Evolutionary conservation across 768 basidiomycete genomes (phyloP).

Genomic region (Leccinum boreale): DNA sequence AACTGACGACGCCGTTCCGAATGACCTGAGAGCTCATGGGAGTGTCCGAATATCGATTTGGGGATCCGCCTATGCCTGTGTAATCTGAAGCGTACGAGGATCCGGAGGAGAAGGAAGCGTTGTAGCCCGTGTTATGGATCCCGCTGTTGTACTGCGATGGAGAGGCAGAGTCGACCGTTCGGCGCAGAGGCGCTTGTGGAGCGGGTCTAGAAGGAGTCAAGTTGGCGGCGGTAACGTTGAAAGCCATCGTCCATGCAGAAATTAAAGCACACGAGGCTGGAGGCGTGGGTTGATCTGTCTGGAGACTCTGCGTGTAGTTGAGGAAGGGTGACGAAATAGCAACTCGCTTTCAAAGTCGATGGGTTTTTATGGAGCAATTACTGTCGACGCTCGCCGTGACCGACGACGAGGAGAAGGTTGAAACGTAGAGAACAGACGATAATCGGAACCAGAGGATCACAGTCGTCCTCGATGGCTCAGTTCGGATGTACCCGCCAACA

Average conservation of each 20-base stretch:
- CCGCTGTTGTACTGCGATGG: conserved; percentile 34
- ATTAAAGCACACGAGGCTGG: conserved; percentile 15
- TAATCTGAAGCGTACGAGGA: conserved; percentile 68
- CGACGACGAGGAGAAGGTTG: conserved; percentile 3
- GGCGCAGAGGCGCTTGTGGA: conserved; percentile 62
- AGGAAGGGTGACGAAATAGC: neutral
- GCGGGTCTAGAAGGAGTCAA: conserved; percentile 78
- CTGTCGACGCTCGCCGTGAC: conserved; percentile 1
- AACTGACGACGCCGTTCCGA: conserved; percentile 68
- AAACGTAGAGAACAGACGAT: neutral
- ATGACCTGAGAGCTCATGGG: conserved; percentile 45
- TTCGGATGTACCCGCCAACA: conserved; percentile 30
- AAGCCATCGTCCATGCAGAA: conserved; percentile 39
- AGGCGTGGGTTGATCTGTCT: neutral
- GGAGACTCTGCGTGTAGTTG: neutral
- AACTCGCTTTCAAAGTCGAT: neutral
- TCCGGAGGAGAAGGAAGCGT: conserved; percentile 51
- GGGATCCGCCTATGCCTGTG: conserved; percentile 80
- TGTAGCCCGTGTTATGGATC: conserved; percentile 56
- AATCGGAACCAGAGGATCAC: neutral
- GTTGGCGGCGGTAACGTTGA: conserved; percentile 50
- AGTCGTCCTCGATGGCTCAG: conserved; percentile 2
- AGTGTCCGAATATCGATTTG: conserved; percentile 47
- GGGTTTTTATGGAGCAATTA: neutral
- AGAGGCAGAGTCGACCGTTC: conserved; percentile 37